A percentile compares a stretch with the other conserved stretches of the same genome.
Evolutionary conservation across 176 grass and related monocot species (phyloP).

Genomic region (Tillandsia leiboldiana): DNA sequence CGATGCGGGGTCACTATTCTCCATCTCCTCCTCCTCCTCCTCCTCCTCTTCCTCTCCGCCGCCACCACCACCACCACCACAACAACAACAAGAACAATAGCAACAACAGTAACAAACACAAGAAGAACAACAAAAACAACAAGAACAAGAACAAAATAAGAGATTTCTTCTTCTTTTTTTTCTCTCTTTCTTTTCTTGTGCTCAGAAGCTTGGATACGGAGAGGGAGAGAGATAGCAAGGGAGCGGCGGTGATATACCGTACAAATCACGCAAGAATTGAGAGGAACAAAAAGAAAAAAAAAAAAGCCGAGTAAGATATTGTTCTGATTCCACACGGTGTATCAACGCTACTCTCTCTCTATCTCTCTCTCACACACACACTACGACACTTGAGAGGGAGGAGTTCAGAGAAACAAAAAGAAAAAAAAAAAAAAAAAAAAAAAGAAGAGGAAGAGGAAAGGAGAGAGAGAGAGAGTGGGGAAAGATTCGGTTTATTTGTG

Average conservation of each 20-base stretch:
- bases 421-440: neutral
- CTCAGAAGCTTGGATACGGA: constrained; percentile 4
- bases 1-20: constrained; percentile 27
- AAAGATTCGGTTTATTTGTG: neutral
- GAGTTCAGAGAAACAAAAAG: neutral
- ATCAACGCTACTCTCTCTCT: constrained; percentile 93
- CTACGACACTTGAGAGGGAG: constrained; percentile 10
- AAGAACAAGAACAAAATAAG: constrained; percentile 8
- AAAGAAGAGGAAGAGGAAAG: neutral
- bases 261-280: constrained; percentile 68
- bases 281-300: constrained; percentile 19
- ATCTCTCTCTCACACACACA: constrained; percentile 8
- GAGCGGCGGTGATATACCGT: constrained; percentile 88
- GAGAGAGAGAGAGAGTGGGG: neutral
- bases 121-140: neutral
- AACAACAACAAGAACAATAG: constrained; percentile 17
- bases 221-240: constrained; percentile 53
- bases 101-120: constrained; percentile 15
- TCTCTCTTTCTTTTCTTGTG: constrained; percentile 1
- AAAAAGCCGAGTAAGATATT: constrained; percentile 27
- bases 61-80: constrained; percentile 26
- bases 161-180: constrained; percentile 25
- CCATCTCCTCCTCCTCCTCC: constrained; percentile 14
- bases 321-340: constrained; percentile 66
- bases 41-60: constrained; percentile 16